Evolutionary conservation across 129 eudicot species (phyloP), one percentile per base, ranked within the genome.

Genomic region (Oenanthe sinensis): DNA sequence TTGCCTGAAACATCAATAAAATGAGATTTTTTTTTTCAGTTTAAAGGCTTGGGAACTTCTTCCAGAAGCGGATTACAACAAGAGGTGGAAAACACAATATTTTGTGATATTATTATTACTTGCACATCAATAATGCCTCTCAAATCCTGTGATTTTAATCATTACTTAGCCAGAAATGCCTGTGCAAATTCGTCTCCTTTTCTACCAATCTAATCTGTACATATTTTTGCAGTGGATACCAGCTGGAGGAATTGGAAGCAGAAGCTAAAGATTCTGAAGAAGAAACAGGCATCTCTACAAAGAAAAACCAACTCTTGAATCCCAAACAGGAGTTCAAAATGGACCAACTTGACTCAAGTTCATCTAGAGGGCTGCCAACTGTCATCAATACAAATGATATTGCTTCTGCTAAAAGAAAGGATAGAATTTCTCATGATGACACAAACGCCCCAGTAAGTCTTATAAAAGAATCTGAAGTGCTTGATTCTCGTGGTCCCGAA

Each of bases 261-360:
- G 90, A 96, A 88, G 99, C 93, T 65, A 86, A 85, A 84, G 99
- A 92, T 89, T 92, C 97, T 37, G 97, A 95, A 74, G 97, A 90
- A 9, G 97, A 90, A 82, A 80, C 81, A 33, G 91, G 79, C 8
- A 5, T 74, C 54, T 63, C 84, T 72, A 19, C 71, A 50, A 54
- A 87, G 84, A 65, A 54, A 78, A 48, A 58, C 76, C 81, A 80
- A 36, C 79, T 86, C 75, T 73, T 79, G 78, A 42, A 75, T 69
- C 60, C 69, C 26, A 85, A 85, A 81, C 87, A 68, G 75, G 93
- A 78, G 16, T 26, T 72, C 63, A 62, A 86, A 43, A 79, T 81
- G 28, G 84, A 76, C 58, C 75, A 49, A 63, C 71, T 54, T 20
- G 45, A 74, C 70, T 49, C 84, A 42, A 81, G 80, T 85, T 84